Evolutionary conservation across 139 green algal species (phyloP), one percentile per base, ranked within the genome.

Genomic region (Penium margaritaceum): DNA sequence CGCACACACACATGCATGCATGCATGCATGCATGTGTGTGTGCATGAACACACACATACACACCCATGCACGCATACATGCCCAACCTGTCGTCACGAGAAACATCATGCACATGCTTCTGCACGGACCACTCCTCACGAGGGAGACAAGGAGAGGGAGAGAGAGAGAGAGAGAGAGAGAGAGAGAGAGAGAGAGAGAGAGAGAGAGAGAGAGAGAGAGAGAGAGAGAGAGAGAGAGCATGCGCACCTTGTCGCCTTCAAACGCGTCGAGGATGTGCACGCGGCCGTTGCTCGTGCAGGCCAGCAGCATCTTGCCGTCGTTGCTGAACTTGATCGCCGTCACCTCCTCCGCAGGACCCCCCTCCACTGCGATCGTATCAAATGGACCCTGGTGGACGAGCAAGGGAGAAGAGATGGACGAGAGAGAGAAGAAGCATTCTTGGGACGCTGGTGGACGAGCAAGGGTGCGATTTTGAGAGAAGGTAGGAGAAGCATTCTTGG

Each of bases 231-330:
- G 57, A 7, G 57, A 65, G 29, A 32, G 57, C 24, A 41, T 51
- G 27, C 47, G 3, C 47, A 83, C 72, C 57, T 78, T 78, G n/a
- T 75, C 27, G 6, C 83, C 80, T 6, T 84, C 62, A 75, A 90
- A 97, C 0, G 90, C 88, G 70, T 97, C 90, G 29, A 97, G 65
- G 14, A 95, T 38, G 55, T 93, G 90, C 3, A 92, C 84, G 15
- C 55, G 14, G 32, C 44, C 69, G 36, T 72, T 81, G 39, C n/a
- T 36, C 9, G 77, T 74, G 54, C 39, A 74, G 12, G 80, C 85
- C 70, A 93, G 75, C 53, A 95, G 74, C 37, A 81, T 58, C 73
- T 91, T 89, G 46, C 91, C 91, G 55, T 96, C 90, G 37, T 86
- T 85, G 38, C 71, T 88, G 80, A 96, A 96, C 37, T 74, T 79